Percentiles rank a stretch among this genome's conserved stretches.
Evolutionary conservation across 2,329 filamentous ascomycete genomes (phyloP).

Genomic region (Chlorencoelia australis): DNA sequence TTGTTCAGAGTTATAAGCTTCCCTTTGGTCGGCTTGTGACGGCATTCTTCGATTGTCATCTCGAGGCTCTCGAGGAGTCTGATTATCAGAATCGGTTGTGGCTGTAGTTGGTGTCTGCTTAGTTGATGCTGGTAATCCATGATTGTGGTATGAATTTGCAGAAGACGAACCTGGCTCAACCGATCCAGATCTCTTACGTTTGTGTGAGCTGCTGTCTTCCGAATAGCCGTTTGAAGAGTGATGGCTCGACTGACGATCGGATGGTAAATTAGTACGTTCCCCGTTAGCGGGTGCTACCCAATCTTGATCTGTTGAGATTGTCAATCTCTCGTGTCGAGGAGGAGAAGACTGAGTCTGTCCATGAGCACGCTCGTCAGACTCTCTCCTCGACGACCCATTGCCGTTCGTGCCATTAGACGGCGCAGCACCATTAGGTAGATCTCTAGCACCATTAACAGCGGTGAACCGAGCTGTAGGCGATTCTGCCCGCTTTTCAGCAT

Average conservation of each 20-base stretch:
- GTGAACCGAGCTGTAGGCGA: constrained; percentile 27
- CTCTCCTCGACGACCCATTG: constrained; percentile 18
- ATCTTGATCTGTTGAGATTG: constrained; percentile 24
- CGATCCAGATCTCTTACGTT: constrained; percentile 62
- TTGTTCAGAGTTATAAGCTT: constrained; percentile 17
- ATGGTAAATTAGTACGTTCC: constrained; percentile 12
- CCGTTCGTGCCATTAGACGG: constrained; percentile 11
- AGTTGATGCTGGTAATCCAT: constrained; percentile 27
- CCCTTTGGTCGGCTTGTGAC: constrained; percentile 32
- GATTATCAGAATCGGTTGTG: constrained; percentile 27
- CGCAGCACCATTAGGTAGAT: background rate
- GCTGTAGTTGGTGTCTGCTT: constrained; percentile 25
- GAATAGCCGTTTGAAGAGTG: constrained; percentile 17
- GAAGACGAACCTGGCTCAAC: constrained; percentile 34
- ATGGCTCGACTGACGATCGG: constrained; percentile 12
- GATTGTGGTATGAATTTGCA: constrained; percentile 29
- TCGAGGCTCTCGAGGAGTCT: no score
- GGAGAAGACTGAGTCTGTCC: constrained; percentile 24
- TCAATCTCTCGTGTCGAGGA: constrained; percentile 26
- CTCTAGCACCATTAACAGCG: constrained; percentile 24
- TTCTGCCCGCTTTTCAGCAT: constrained; percentile 15
- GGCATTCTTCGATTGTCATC: constrained; percentile 37
- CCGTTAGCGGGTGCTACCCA: constrained; percentile 21
- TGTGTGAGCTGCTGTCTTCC: constrained; percentile 38
- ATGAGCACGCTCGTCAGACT: constrained; percentile 24